Evolutionary conservation across 208 protist genomes (phyloP), one percentile per base, ranked within the genome.

Genomic region (Polymyxa betae): DNA sequence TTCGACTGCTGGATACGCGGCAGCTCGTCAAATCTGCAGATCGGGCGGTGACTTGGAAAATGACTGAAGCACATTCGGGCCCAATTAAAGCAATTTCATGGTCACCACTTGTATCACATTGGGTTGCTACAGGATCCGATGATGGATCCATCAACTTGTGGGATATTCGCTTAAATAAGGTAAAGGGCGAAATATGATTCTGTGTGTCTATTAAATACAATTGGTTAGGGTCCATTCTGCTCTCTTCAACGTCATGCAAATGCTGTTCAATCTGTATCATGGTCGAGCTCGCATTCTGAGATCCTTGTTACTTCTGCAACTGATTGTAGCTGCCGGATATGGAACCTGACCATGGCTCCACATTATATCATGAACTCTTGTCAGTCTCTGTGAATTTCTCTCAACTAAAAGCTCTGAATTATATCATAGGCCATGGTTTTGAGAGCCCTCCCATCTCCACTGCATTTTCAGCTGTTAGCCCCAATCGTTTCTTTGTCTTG

Each of bases 321-420:
- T 45, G 72, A 82, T 43, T 5, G 72, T 43, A 35, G 16, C 5
- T 35, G n/a, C 35, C 72, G 72, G 10, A 5, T 82, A 38, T 82
- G 72, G 72, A 82, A 82, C n/a, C 72, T 82, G n/a, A 5, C 16
- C 12, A 5, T 82, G n/a, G 10, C 72, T 5, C 72, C 72, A 45
- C 72, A 43, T 35, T 82, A 82, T 43, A 40, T 82, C 5, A 82
- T 82, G 72, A 82, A 82, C 72, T 38, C 72, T 5, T 45, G 72
- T 82, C 5, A 43, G 72, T 35, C 35, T 5, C 72, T 20, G 5
- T 16, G 16, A 16, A 5, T 35, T 82, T 5, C 72, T 20, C 12
- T 16, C 35, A 16, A 5, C 40, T 20, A 5, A 35, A 82, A 82
- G n/a, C 5, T 82, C 12, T 43, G n/a, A n/a, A 82, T 40, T 20